A percentile compares a stretch with the other conserved stretches of the same genome.
Evolutionary conservation across 208 protist genomes (phyloP).

Genomic region (Vickermania spadyakhi): DNA sequence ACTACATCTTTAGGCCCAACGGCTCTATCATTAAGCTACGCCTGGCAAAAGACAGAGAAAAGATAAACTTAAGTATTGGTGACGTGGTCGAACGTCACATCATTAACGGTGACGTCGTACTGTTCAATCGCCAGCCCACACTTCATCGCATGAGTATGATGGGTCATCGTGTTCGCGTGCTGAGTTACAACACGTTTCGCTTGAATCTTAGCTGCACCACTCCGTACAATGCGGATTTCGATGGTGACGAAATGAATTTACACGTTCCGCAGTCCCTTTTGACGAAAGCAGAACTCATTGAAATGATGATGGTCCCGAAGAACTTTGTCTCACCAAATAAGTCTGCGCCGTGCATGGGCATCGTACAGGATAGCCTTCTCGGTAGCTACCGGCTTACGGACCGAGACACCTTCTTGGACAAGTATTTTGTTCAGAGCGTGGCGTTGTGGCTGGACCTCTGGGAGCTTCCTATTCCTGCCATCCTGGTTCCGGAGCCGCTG

Average conservation of each 20-base stretch:
- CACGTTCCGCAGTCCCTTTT: conserved; percentile 98
- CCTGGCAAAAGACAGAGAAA: conserved; percentile 59
- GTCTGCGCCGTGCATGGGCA: conserved; percentile 98
- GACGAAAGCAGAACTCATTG: conserved; percentile 94
- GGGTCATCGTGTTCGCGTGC: conserved; percentile 95
- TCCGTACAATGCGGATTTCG: conserved; percentile 99
- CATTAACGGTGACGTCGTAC: conserved; percentile 97
- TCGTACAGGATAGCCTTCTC: conserved; percentile 99
- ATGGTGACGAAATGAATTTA: conserved; percentile 99
- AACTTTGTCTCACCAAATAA: conserved; percentile 99
- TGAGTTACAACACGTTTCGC: conserved; percentile 99
- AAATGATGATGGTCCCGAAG: conserved; percentile 99
- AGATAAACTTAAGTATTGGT: conserved; percentile 87
- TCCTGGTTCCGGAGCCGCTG: conserved; percentile 94
- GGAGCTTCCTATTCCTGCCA: conserved; percentile 96
- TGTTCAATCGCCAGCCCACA: conserved; percentile 99
- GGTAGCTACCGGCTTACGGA: conserved; percentile 91
- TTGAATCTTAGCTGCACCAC: conserved; percentile 98
- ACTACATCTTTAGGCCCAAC: conserved; percentile 87
- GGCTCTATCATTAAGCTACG: conserved; percentile 89
- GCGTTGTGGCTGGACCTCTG: conserved; percentile 95
- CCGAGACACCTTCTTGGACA: conserved; percentile 95
- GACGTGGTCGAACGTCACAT: conserved; percentile 97
- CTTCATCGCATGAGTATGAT: conserved; percentile 99
- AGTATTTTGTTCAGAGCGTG: conserved; percentile 97